Percentiles rank a stretch among this genome's conserved stretches.
Evolutionary conservation across 768 basidiomycete species (phyloP).

Genomic region (Pleurotus pulmonarius): DNA sequence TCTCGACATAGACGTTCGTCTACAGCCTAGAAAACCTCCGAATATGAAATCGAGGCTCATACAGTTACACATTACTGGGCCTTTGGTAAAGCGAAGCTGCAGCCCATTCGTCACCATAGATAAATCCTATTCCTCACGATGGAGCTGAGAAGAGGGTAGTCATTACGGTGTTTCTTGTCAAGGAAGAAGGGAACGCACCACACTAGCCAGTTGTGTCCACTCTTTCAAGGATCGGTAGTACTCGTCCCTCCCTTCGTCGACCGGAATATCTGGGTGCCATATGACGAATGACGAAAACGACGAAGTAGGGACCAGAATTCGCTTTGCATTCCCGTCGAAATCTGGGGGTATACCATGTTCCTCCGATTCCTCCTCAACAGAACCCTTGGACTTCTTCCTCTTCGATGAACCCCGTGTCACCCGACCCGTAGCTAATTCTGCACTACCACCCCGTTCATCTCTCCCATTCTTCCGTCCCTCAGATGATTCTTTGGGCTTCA

Average conservation of each 20-base stretch:
- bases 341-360: constrained; percentile 19
- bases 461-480: constrained; percentile 8
- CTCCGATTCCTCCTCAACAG: constrained; percentile 23
- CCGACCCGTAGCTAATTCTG: constrained; percentile 18
- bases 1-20: too few species aligned
- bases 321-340: constrained; percentile 15
- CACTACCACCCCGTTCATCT: constrained; percentile 8
- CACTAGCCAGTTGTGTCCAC: constrained; percentile 62
- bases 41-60: too few species aligned
- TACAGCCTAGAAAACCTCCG: too few species aligned
- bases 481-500: constrained; percentile 21
- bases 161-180: too few species aligned
- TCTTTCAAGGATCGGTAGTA: constrained; percentile 66
- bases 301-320: constrained; percentile 41
- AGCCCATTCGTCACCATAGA: too few species aligned
- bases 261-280: constrained; percentile 71
- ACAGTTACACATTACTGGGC: too few species aligned
- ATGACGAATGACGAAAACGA: constrained; percentile 67
- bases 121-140: too few species aligned
- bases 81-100: too few species aligned
- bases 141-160: too few species aligned
- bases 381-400: constrained; percentile 22
- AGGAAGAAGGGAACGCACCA: constrained; percentile 38
- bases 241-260: constrained; percentile 69
- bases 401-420: constrained; percentile 23